Conservation (phyloP, 108 stramenopile species). For the Asterionellopsis glacialis region DNA sequence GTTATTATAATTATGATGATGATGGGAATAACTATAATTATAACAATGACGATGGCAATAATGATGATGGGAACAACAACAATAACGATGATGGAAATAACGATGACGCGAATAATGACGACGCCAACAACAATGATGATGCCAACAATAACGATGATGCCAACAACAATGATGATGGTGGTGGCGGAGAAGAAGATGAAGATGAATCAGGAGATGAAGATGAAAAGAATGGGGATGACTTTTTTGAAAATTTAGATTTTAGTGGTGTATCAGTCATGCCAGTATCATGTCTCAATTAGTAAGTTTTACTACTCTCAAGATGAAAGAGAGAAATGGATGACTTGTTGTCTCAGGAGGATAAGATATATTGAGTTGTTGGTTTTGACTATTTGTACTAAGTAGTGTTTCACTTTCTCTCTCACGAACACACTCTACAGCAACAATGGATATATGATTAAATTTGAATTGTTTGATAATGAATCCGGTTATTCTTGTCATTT, state of each 20-base stretch:
- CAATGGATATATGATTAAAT: constrained; percentile 90
- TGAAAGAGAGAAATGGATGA: too few species aligned
- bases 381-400: neutral
- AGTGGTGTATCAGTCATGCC: constrained; percentile 77
- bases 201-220: constrained; percentile 12
- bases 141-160: constrained; percentile 14
- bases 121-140: constrained; percentile 11
- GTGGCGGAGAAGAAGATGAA: constrained; percentile 11
- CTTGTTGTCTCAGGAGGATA: neutral
- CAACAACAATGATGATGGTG: constrained; percentile 14
- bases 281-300: constrained; percentile 83
- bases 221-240: constrained; percentile 37
- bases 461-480: constrained; percentile 67
- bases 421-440: constrained; percentile 59
- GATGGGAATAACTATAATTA: constrained; percentile 8
- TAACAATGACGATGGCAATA: constrained; percentile 12
- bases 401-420: neutral
- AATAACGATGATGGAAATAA: constrained; percentile 18
- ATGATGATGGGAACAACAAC: constrained; percentile 15
- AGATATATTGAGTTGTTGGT: neutral
- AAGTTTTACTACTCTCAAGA: too few species aligned
- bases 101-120: constrained; percentile 14
- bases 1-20: constrained; percentile 3
- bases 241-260: constrained; percentile 52
- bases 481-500: constrained; percentile 62